These are phyloP conservation scores for Pezicula carpinea DNA, from an alignment of 2,329 filamentous ascomycete genomes.

Conservation along the genomic window DNA sequence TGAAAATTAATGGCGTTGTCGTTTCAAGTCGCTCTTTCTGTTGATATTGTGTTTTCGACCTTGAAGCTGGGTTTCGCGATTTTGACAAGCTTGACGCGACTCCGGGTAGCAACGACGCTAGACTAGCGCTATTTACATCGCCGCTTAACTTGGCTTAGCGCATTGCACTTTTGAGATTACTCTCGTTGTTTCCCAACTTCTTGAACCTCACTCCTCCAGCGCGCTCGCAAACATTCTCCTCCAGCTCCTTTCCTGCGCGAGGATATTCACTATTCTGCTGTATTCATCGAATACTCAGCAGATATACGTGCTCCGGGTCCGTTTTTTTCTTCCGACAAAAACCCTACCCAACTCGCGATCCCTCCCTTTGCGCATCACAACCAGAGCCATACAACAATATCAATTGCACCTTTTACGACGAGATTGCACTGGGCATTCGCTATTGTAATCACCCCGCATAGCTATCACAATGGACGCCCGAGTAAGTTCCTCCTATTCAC, in stretches of 20 bases:
- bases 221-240: neutral
- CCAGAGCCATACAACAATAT: neutral
- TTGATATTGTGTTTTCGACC: no score
- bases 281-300: neutral
- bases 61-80: no score
- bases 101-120: no score
- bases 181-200: neutral
- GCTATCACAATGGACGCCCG: constrained; percentile 35
- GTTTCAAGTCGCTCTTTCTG: no score
- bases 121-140: no score
- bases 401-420: neutral
- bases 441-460: constrained; percentile 17
- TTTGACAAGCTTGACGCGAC: no score
- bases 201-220: neutral
- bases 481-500: constrained; percentile 27
- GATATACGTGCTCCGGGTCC: no score
- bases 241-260: neutral
- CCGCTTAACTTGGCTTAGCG: no score
- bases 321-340: neutral
- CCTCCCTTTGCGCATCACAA: neutral
- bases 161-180: no score
- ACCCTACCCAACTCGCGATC: neutral
- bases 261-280: neutral
- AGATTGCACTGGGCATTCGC: constrained; percentile 13
- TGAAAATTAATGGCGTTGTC: no score